A percentile compares a stretch with the other conserved stretches of the same genome.
These are phyloP conservation scores for Pinus albicaulis DNA, from an alignment of 75 land plant genomes.

Conservation along the genomic window DNA sequence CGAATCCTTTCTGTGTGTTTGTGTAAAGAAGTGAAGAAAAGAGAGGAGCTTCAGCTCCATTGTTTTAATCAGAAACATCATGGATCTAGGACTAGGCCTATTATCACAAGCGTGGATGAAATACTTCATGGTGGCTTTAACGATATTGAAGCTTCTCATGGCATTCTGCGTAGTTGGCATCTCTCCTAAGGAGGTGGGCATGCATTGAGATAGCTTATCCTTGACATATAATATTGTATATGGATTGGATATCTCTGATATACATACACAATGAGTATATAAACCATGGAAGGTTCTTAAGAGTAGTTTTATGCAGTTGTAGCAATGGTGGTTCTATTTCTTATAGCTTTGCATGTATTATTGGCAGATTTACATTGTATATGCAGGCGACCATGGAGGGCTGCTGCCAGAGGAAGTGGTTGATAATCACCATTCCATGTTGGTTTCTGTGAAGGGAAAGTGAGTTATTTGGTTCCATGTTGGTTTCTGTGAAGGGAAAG, in stretches of 20 bases:
- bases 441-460: slow-evolving; percentile 46
- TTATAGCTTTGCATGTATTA: not conserved
- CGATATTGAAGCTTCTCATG: not conserved
- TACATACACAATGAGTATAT: too few relatives aligned
- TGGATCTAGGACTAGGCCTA: not conserved
- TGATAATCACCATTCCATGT: slow-evolving; percentile 41
- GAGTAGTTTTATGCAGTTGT: not conserved
- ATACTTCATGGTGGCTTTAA: not conserved
- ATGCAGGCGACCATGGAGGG: slow-evolving; percentile 45
- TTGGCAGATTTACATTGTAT: slow-evolving; percentile 50
- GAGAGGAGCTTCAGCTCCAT: not conserved
- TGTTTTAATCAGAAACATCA: not conserved
- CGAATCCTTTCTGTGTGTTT: not conserved
- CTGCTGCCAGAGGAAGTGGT: slow-evolving; percentile 27
- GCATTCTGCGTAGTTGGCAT: not conserved
- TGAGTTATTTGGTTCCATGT: slow-evolving; percentile 21
- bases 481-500: slow-evolving; percentile 46
- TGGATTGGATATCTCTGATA: not conserved
- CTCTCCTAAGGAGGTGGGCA: slow-evolving; percentile 9
- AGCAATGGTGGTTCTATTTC: not conserved
- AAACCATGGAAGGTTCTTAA: not conserved
- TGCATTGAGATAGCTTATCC: not conserved
- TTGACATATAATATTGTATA: not conserved
- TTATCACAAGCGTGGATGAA: not conserved
- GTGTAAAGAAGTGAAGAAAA: too few relatives aligned